Base-by-base conservation (phyloP, 2,329 filamentous ascomycete genomes). In the Trichoderma sp. region DNA sequence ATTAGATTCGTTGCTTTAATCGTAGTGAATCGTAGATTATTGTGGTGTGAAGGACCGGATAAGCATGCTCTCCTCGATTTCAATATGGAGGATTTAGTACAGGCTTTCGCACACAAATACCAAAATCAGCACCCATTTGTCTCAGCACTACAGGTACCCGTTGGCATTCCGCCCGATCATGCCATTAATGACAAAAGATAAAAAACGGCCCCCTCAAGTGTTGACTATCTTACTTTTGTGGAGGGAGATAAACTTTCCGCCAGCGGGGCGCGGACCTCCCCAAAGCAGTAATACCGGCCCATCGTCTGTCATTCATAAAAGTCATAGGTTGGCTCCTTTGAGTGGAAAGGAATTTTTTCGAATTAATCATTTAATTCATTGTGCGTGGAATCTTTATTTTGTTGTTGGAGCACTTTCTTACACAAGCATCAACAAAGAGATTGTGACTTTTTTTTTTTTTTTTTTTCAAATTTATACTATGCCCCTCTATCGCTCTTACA, bases 241-340 rank as follows among this genome's bases (percentile, higher is more conserved):
- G 43, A 51, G 49, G 21, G 49, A 54, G 60, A 54, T 64, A 51
- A 58, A 46, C 58, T 59, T 59, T 54, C 21, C 51, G 68, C 66
- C 39, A 37, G 64, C 65, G 68, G 67, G 60, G 68, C 24, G 69
- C 69, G 69, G 69, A 70, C 66, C 51, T 54, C 55, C 69, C 69
- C 58, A 70, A 70, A 70, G 43, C 28, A 65, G 69, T 46, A 70
- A 56, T 59, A 56, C 69, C 69, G 69, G 37, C 16, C 16, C 21
- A 30, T n/a, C 30, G 16, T 52, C 32, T 34, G 39, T 43, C 34
- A 30, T 49, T 58, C 26, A 59, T 59, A 65, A 66, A 43, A 65
- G 46, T 60, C 26, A 65, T 37, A n/a, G 7, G 39, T 65, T n/a
- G 34, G 46, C 43, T 58, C 28, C 51, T 26, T 39, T 55, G 43